Evolutionary conservation across 116 monocot species (phyloP), one percentile per base, ranked within the genome.

Genomic region (Trichopus zeylanicus): DNA sequence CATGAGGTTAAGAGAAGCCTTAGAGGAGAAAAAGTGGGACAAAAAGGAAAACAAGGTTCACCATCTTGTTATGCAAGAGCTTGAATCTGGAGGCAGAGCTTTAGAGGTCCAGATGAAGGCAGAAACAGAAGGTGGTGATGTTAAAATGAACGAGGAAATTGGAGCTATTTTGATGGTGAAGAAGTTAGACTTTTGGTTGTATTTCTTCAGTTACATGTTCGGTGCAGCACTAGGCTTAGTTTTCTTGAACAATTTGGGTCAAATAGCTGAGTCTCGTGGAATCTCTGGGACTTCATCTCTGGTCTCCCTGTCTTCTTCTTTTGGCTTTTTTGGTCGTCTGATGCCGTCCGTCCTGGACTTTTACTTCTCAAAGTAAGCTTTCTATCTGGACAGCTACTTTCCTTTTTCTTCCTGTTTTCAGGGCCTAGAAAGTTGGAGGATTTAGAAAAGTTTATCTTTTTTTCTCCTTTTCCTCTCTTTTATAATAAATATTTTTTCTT

Each of bases 241-340:
- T 9, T 87, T 78, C 78, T 53, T 83, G 59, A 87, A 87, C 71
- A 87, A 92, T 68, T 48, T 92, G 47, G 92, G 92, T 10, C 92
- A 92, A 67, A 83, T 86, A 9, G 80, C 81, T 0, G 76, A 92
- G 73, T 81, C 87, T 38, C 77, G 84, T 29, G 71, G 84, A 11
- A 33, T 81, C 39, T 29, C 33, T 23, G 48, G 71, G 53, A 85
- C 79, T 54, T 74, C 88, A 6, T 54, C 81, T 38, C 46, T 88
- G 38, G 84, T 92, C 39, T 84, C 87, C 7, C 39, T 81, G 46
- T 75, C 83, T 5, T 93, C 84, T 1, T 84, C 88, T 32, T 81
- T 81, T 31, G 79, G 79, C 0, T 93, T 93, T 74, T 82, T 93
- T 34, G 88, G 92, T 13, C 76, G 88, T 1, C 70, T 87, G 23